Evolutionary conservation across 192 early-diverging fungal species (phyloP).

Genomic region (Gryganskiella cystojenkinii): DNA sequence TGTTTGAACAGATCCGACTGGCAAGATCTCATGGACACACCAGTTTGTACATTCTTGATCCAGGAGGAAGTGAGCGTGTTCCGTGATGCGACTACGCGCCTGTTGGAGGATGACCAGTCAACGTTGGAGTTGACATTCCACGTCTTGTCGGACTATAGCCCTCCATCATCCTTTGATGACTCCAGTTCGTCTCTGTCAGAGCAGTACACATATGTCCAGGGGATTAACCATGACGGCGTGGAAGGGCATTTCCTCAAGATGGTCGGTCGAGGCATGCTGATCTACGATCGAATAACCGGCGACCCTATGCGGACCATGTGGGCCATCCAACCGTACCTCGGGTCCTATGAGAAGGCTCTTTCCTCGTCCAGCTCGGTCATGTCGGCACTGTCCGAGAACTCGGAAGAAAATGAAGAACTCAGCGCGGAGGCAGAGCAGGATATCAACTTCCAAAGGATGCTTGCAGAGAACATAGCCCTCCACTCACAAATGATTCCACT

Average conservation of each 20-base stretch:
- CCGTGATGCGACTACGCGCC: slow-evolving; percentile 61
- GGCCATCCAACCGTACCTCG: slow-evolving; percentile 72
- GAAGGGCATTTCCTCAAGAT: slow-evolving; percentile 66
- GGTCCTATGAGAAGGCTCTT: slow-evolving; percentile 21
- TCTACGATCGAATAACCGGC: slow-evolving; percentile 74
- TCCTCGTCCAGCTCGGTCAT: slow-evolving; percentile 27
- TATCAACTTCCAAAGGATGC: slow-evolving; percentile 2
- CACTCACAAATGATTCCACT: slow-evolving; percentile 40
- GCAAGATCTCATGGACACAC: slow-evolving; percentile 55
- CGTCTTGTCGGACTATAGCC: slow-evolving; percentile 38
- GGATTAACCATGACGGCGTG: slow-evolving; percentile 10
- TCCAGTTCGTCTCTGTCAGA: slow-evolving; percentile 53
- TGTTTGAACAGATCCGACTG: slow-evolving; percentile 55
- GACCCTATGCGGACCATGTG: slow-evolving; percentile 79
- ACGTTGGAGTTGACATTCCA: slow-evolving; percentile 77
- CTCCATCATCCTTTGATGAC: slow-evolving; percentile 44
- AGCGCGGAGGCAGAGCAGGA: slow-evolving; percentile 4
- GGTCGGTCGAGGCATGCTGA: slow-evolving; percentile 89
- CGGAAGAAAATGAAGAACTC: slow-evolving; percentile 16
- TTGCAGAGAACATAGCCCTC: slow-evolving; percentile 16
- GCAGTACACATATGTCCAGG: slow-evolving; percentile 55
- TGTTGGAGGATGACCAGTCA: slow-evolving; percentile 65
- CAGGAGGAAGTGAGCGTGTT: slow-evolving; percentile 72
- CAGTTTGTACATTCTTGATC: slow-evolving; percentile 65
- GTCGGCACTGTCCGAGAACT: slow-evolving; percentile 37